phyloP scores from a whole-genome alignment of 108 stramenopile species.

The Schizochytrium sp. region DNA sequence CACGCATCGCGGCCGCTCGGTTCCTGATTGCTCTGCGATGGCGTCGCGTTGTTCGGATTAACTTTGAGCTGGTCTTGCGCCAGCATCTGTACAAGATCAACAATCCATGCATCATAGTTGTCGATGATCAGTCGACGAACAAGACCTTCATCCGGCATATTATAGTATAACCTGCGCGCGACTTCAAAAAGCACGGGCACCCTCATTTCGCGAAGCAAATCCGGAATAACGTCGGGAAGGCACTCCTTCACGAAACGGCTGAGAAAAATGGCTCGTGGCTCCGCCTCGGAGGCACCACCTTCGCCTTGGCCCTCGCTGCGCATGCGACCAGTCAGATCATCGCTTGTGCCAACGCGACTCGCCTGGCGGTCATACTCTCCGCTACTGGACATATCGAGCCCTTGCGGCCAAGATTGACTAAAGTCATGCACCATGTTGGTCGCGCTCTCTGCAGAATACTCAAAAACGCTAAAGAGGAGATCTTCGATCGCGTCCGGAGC shows the following conservation, averaged over 20 bases:
- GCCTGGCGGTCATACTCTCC: not conserved
- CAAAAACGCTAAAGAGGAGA: not conserved
- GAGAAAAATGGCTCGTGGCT: not conserved
- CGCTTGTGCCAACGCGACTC: not conserved
- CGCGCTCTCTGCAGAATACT: not conserved
- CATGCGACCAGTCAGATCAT: too few species aligned
- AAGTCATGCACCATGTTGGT: not conserved
- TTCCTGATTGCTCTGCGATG: not conserved
- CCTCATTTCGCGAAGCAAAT: not conserved
- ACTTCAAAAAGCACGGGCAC: not conserved
- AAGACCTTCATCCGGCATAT: not conserved
- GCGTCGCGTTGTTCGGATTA: not conserved
- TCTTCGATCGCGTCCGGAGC: not conserved
- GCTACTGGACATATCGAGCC: not conserved
- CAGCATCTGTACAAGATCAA: not conserved
- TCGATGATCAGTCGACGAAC: not conserved
- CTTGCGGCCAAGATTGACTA: not conserved
- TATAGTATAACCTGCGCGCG: not conserved
- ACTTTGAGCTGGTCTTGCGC: not conserved
- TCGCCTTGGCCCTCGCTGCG: too few species aligned
- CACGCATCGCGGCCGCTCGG: not conserved
- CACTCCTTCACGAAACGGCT: not conserved
- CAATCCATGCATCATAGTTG: not conserved
- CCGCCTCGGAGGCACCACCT: not conserved
- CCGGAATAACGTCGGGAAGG: not conserved